These are phyloP conservation scores for Zymoseptoria crescenta DNA, from an alignment of 2,329 filamentous ascomycete genomes.

Conservation along the genomic window DNA sequence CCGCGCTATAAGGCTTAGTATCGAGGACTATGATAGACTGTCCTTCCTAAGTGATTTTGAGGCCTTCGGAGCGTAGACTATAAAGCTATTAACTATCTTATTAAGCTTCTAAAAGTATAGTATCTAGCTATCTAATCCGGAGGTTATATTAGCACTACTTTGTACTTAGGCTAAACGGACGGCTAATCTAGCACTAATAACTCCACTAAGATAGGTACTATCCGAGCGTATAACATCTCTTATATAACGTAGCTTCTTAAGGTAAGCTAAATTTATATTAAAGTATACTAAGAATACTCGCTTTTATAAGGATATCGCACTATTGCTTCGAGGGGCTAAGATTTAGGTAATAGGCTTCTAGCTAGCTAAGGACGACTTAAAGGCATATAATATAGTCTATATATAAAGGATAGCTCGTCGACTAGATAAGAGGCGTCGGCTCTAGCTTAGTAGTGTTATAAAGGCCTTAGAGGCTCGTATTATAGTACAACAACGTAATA, in stretches of 20 bases:
- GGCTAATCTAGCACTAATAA: neutral
- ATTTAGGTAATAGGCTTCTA: neutral
- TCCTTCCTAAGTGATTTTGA: neutral
- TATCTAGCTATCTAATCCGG: neutral
- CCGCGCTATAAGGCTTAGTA: slow-evolving; percentile 5
- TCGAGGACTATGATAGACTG: slow-evolving; percentile 9
- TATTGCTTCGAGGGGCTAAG: neutral
- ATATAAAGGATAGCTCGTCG: neutral
- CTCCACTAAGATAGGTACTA: neutral
- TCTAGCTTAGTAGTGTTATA: neutral
- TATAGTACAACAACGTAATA: neutral
- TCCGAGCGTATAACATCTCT: neutral
- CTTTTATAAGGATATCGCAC: neutral
- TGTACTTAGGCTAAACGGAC: neutral
- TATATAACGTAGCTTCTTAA: neutral
- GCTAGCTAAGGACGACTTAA: neutral
- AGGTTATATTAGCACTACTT: neutral
- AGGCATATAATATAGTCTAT: neutral
- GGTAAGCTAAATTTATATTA: neutral
- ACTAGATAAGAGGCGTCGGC: neutral
- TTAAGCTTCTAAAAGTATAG: slow-evolving; percentile 10
- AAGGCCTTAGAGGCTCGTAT: too few relatives aligned
- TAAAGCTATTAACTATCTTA: slow-evolving; percentile 3
- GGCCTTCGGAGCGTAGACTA: slow-evolving; percentile 1
- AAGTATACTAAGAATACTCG: neutral